Evolutionary conservation across 1,284 basidiomycete genomes (phyloP), one percentile per base, ranked within the genome.

Genomic region (Cerioporus squamosus): DNA sequence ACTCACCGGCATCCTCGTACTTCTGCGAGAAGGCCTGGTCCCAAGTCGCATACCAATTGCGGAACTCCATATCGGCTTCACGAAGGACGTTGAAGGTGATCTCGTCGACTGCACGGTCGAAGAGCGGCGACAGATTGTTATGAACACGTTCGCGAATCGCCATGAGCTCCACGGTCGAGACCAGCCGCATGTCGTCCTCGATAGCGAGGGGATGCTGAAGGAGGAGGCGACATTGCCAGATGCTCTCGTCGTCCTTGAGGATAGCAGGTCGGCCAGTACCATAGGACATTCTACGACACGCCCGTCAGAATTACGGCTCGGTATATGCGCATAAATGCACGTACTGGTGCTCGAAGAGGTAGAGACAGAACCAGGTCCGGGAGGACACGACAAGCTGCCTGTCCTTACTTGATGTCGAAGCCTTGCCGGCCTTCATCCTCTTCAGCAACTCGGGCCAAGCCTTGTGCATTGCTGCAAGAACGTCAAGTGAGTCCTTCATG

Each of bases 191-290:
- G 68, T 97, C 95, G 62, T 96, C 94, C 65, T 94, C 90, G 64
- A 95, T 93, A 7, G 93, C 86, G 20, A 96, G 77, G 15, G 95
- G 95, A 70, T 97, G 94, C 64, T 90, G 87, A 23, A 97, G 77
- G n/a, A 95, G 80, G 36, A 88, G 76, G 44, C 91, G 87, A 62
- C 92, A 93, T 57, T 93, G 85, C 67, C 82, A 84, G 58, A 97
- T 94, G 51, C 92, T 90, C 68, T 96, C 94, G 67, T 97, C 94
- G 63, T 97, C 93, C 68, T 93, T 91, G 42, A 97, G 79, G 57
- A 97, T 94, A 1, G 94, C 93, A 0, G 94, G 94, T 23, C 95
- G 87, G 6, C 95, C 95, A 29, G 92, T 95, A 5, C 95, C 95
- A 66, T 96, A 97, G 1, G 94, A 95, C 75, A 97, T 85, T 69